Evolutionary conservation across 2,329 filamentous ascomycete species (phyloP).

Genomic region (Diaporthe citrichinensis): DNA sequence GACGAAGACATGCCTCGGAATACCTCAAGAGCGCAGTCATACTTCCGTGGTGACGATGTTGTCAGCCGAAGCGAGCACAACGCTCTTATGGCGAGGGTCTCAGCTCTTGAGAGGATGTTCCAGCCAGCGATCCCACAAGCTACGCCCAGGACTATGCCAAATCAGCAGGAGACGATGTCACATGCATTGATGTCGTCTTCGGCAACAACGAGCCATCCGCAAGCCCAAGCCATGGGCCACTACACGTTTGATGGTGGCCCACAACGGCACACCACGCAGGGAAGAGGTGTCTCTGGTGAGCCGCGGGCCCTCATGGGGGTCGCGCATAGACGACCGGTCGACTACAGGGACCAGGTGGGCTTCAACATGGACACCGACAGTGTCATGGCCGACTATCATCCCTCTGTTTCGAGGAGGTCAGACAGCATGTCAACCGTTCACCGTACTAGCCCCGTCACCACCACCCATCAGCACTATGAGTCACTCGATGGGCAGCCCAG

Average conservation of each 20-base stretch:
- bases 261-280: background rate
- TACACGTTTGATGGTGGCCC: slow-evolving; percentile 31
- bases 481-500: background rate
- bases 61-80: slow-evolving; percentile 36
- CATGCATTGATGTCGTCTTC: slow-evolving; percentile 35
- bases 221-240: slow-evolving; percentile 29
- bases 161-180: slow-evolving; percentile 20
- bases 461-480: background rate
- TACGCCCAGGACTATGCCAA: slow-evolving; percentile 36
- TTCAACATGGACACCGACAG: slow-evolving; percentile 34
- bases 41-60: background rate
- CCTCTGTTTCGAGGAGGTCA: background rate
- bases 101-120: slow-evolving; percentile 36
- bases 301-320: background rate
- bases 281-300: background rate
- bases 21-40: slow-evolving; percentile 15
- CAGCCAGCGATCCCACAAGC: background rate
- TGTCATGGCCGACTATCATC: slow-evolving; percentile 13
- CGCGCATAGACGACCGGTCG: background rate
- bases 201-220: background rate
- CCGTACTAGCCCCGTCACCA: slow-evolving; percentile 14
- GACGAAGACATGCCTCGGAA: slow-evolving; percentile 1
- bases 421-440: slow-evolving; percentile 34
- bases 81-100: slow-evolving; percentile 35
- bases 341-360: slow-evolving; percentile 16